Evolutionary conservation across 2,329 filamentous ascomycete species (phyloP).

Genomic region (Arachnomyces sp.): DNA sequence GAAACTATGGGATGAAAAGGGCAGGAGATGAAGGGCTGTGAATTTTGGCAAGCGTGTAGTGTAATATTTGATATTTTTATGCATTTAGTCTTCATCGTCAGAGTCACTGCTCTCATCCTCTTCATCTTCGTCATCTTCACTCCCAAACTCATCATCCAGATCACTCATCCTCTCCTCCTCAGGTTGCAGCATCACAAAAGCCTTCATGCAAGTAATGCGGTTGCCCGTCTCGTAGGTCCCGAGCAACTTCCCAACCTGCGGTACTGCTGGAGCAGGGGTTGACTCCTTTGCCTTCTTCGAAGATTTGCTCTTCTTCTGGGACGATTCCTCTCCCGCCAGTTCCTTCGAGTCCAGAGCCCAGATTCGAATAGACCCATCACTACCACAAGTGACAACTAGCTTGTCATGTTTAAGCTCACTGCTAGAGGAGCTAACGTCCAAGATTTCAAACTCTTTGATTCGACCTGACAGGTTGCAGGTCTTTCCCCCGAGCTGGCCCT

Average conservation of each 20-base stretch:
- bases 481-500: constrained; percentile 73
- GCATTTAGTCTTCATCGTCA: background rate
- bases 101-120: constrained; percentile 9
- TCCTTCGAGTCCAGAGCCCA: constrained; percentile 52
- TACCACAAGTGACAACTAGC: constrained; percentile 66
- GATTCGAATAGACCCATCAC: constrained; percentile 74
- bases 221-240: constrained; percentile 78
- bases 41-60: background rate
- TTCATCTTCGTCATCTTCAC: constrained; percentile 25
- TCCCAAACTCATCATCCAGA: constrained; percentile 51
- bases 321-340: constrained; percentile 9
- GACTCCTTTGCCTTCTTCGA: constrained; percentile 13
- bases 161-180: constrained; percentile 46
- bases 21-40: background rate
- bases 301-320: constrained; percentile 10
- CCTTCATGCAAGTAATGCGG: constrained; percentile 78
- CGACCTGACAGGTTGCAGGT: constrained; percentile 58
- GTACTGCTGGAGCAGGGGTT: constrained; percentile 13
- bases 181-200: constrained; percentile 71
- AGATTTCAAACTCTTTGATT: constrained; percentile 79
- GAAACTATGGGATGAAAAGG: background rate
- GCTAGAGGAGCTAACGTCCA: constrained; percentile 39
- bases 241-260: constrained; percentile 57
- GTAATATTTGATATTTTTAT: background rate
- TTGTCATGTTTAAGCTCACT: constrained; percentile 30